These are phyloP conservation scores for Plasmopara muralis DNA, from an alignment of 352 stramenopile genomes.

Conservation along the genomic window DNA sequence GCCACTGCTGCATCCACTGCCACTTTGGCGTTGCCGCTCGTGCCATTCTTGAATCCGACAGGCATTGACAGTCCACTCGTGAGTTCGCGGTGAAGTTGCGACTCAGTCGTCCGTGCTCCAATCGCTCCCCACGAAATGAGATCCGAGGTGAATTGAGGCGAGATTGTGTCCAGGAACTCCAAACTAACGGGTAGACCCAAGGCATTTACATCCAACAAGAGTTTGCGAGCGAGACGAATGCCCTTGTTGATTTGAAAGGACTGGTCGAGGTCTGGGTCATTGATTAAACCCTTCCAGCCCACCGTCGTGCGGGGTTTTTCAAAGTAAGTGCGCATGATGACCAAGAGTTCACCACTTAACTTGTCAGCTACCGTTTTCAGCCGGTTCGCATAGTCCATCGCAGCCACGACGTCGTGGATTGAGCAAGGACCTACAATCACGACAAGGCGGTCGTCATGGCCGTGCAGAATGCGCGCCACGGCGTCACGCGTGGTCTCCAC, in stretches of 20 bases:
- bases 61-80: constrained; percentile 77
- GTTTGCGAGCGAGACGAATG: constrained; percentile 72
- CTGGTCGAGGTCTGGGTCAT: constrained; percentile 76
- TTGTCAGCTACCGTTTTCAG: constrained; percentile 52
- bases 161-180: constrained; percentile 83
- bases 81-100: constrained; percentile 75
- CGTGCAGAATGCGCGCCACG: constrained; percentile 56
- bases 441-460: constrained; percentile 61
- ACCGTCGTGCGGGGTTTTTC: constrained; percentile 82
- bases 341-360: constrained; percentile 53
- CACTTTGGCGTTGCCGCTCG: constrained; percentile 71
- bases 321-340: constrained; percentile 87
- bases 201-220: constrained; percentile 77
- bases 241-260: constrained; percentile 88
- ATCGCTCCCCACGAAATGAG: constrained; percentile 81
- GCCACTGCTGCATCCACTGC: constrained; percentile 67
- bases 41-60: constrained; percentile 84
- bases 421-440: constrained; percentile 77
- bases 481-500: constrained; percentile 43
- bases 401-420: constrained; percentile 72
- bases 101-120: constrained; percentile 77
- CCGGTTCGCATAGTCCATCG: constrained; percentile 63
- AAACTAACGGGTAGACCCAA: constrained; percentile 68
- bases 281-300: constrained; percentile 83
- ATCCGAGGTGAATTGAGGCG: constrained; percentile 69